phyloP scores from a whole-genome alignment of 129 eudicot genomes.

The Daucus carota region DH1_v3.0 NC_030385.2:41075001-41075500 shows the following conservation, averaged over 20 bases:
- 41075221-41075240: too few relatives aligned
- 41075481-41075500: background rate
- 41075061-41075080: too few relatives aligned
- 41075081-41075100: too few relatives aligned
- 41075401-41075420: background rate
- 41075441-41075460: background rate
- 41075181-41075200: background rate
- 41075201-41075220: too few relatives aligned
- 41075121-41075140: background rate
- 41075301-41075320: background rate
- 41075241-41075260: too few relatives aligned
- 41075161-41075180: background rate
- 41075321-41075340: background rate
- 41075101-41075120: background rate
- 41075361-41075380: background rate
- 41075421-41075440: background rate
- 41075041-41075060: background rate
- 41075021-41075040: background rate
- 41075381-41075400: background rate
- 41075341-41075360: background rate
- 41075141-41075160: background rate
- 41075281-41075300: background rate
- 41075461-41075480: background rate
- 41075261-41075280: too few relatives aligned
- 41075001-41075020: background rate